These are phyloP conservation scores for Phytophthora quininea DNA, from an alignment of 352 stramenopile species.

Conservation along the genomic window DNA sequence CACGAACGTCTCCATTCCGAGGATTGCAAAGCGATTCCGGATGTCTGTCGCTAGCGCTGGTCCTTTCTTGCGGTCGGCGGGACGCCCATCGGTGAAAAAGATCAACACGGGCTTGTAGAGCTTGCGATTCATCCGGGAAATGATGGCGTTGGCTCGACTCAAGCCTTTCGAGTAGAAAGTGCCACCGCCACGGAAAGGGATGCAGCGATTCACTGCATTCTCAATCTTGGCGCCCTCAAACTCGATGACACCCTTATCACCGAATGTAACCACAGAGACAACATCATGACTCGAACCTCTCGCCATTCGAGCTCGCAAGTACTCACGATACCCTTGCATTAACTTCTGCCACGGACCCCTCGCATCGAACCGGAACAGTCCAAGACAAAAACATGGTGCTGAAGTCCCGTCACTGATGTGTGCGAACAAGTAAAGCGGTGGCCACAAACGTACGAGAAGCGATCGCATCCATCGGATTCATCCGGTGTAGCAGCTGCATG, in stretches of 20 bases:
- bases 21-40: conserved; percentile 25
- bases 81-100: conserved; percentile 56
- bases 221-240: conserved; percentile 29
- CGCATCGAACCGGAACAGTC: conserved; percentile 55
- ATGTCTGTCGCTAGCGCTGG: conserved; percentile 33
- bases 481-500: conserved; percentile 15
- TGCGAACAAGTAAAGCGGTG: conserved; percentile 50
- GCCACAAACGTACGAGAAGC: conserved; percentile 28
- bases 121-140: conserved; percentile 39
- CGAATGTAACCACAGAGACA: conserved; percentile 53
- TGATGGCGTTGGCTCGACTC: conserved; percentile 32
- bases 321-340: conserved; percentile 24
- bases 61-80: conserved; percentile 40
- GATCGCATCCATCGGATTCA: background rate
- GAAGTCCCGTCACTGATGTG: conserved; percentile 7
- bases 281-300: conserved; percentile 35
- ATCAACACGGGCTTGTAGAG: conserved; percentile 45
- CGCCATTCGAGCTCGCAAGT: conserved; percentile 37
- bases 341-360: conserved; percentile 35
- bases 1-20: conserved; percentile 34
- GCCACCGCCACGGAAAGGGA: conserved; percentile 35
- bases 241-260: conserved; percentile 26
- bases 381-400: conserved; percentile 57
- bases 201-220: background rate
- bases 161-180: conserved; percentile 46